A percentile compares a stretch with the other conserved stretches of the same genome.
phyloP scores from a whole-genome alignment of 2,329 filamentous ascomycete genomes.

The Sclerotinia sclerotiorum region DNA sequence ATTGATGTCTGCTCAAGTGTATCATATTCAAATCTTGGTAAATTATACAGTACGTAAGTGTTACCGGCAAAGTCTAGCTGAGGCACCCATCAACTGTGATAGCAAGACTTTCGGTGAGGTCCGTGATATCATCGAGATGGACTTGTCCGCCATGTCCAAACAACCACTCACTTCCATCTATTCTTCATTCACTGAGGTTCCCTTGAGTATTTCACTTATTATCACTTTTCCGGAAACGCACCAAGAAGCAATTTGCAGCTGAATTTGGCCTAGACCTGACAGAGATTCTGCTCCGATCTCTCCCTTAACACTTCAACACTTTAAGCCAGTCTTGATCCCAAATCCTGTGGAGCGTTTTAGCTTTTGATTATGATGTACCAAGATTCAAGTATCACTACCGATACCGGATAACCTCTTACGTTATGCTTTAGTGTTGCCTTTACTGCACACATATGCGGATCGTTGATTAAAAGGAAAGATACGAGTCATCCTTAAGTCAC shows the following conservation, averaged over 20 bases:
- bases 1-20: not conserved
- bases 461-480: too few relatives aligned
- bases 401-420: too few relatives aligned
- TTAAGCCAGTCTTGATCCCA: not conserved
- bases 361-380: not conserved
- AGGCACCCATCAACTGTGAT: not conserved
- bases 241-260: not conserved
- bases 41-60: not conserved
- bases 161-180: not conserved
- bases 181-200: not conserved
- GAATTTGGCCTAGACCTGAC: not conserved
- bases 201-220: not conserved
- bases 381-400: accelerated
- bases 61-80: not conserved
- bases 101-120: not conserved
- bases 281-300: not conserved
- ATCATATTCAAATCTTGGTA: not conserved
- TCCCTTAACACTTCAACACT: not conserved
- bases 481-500: not conserved
- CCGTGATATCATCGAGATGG: not conserved
- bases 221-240: not conserved
- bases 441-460: not conserved
- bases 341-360: accelerated
- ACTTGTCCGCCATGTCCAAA: not conserved
- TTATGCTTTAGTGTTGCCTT: not conserved